Base-by-base conservation (phyloP, 805 yeast genomes). In the Teunomyces tritomae region DNA sequence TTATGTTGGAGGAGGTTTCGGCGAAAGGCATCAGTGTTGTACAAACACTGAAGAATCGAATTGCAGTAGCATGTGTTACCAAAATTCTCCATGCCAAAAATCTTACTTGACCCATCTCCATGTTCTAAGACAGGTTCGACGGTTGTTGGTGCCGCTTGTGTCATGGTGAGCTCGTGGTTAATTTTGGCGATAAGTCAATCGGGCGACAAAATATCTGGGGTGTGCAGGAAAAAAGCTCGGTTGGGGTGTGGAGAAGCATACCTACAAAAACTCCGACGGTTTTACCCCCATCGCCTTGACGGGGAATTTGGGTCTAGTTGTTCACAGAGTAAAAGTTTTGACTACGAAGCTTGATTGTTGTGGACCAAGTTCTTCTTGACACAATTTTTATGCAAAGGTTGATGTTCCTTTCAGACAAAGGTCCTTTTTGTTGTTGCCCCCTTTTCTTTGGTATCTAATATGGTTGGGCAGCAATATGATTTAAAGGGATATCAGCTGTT, bases 1-100 rank as follows among this genome's bases (percentile, higher is more conserved):
- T 65, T 65, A 52, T 73, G 71, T n/a, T 54, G 47, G 8, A 68
- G 49, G 26, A 73, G 74, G 45, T 70, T 66, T 43, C 82, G 63
- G 1, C 97, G 78, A 58, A 94, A 89, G 27, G 77, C 78, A 24
- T 78, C 76, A 3, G 92, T 78, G 67, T 87, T 84, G 71, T 80
- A 92, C 8, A 92, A 76, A 55, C 96, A 89, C 64, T 94, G 99
- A 20, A 94, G 69, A 28, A 94, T 87, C 8, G 97, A 89, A 58
- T 94, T 94, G 67, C 96, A 88, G 70, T 92, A 92, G 69, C 98
- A 94, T 0, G 97, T 90, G 63, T 90, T 85, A 2, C 96, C 96
- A 58, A 86, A 87, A 61, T 87, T 87, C 61, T 87, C 94, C 78
- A 85, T 80, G 0, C 95, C 95, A 63, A 80, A 87, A 17, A 87